phyloP scores from a whole-genome alignment of 805 yeast species.

The Lipomyces sp. region DNA sequence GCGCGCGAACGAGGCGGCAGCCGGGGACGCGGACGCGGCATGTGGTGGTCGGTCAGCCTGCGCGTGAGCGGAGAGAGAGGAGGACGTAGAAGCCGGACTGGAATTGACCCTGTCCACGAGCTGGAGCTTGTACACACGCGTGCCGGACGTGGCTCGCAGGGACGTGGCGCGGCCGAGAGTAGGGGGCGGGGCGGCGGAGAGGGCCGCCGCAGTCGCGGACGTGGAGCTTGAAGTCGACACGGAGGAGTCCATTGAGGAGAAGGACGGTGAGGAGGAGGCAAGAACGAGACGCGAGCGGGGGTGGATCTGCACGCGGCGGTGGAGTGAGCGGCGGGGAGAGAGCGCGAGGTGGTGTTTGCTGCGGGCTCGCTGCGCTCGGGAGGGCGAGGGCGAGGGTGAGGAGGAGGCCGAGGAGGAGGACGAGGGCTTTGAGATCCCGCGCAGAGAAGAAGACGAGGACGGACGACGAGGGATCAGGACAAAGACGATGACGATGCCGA shows the following conservation, averaged over 20 bases:
- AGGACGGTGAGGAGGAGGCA: no score
- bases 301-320: no score
- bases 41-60: background rate
- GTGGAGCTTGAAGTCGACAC: no score
- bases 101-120: slow-evolving; percentile 23
- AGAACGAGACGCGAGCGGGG: no score
- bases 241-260: no score
- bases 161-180: slow-evolving; percentile 12
- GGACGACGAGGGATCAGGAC: no score
- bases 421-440: no score
- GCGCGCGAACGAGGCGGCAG: slow-evolving; percentile 5
- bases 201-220: slow-evolving; percentile 1
- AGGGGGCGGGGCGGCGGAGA: background rate
- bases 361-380: no score
- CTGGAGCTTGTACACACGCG: slow-evolving; percentile 19
- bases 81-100: background rate
- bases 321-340: no score
- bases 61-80: background rate
- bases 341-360: no score
- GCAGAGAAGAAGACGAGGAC: background rate
- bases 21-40: background rate
- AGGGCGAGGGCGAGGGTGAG: background rate
- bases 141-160: slow-evolving; percentile 25
- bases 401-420: slow-evolving; percentile 4
- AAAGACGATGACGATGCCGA: slow-evolving; percentile 2